Percentiles rank a stretch among this genome's conserved stretches.
phyloP scores from a whole-genome alignment of 1,284 basidiomycete species.

The Dichomitus squalens region DNA sequence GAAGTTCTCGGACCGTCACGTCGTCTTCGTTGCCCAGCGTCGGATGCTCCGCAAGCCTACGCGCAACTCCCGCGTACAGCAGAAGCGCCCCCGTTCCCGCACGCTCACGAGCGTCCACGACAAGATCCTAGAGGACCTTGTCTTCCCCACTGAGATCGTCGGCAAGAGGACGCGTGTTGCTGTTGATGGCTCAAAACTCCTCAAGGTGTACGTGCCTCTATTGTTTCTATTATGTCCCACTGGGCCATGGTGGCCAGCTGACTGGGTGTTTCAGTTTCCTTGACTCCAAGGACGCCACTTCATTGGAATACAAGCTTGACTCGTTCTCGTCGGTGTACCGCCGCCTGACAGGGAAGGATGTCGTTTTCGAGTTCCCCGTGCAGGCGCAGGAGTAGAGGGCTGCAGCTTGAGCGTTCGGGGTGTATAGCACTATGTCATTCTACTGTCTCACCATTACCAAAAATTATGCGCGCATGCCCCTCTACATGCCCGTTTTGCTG shows the following conservation, averaged over 20 bases:
- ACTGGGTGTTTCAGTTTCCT: constrained; percentile 70
- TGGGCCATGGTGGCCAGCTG: constrained; percentile 7
- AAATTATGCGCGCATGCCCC: constrained; percentile 37
- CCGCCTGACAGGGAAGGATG: constrained; percentile 93
- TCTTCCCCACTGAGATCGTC: constrained; percentile 98
- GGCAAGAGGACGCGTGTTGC: constrained; percentile 95
- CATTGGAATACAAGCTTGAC: constrained; percentile 99
- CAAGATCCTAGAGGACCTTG: constrained; percentile 98
- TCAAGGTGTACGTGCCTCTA: constrained; percentile 76
- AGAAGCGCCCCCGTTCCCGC: constrained; percentile 96
- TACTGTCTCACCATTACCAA: constrained; percentile 32
- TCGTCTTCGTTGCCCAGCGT: constrained; percentile 98
- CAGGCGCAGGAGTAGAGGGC: constrained; percentile 60
- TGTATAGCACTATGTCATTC: constrained; percentile 34
- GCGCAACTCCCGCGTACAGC: constrained; percentile 88
- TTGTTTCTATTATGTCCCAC: neutral
- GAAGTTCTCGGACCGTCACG: constrained; percentile 99
- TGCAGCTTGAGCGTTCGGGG: constrained; percentile 27
- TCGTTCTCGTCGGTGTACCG: constrained; percentile 95
- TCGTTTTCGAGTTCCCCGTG: constrained; percentile 87
- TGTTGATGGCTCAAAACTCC: constrained; percentile 88
- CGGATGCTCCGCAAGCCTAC: constrained; percentile 98
- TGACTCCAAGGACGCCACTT: constrained; percentile 97
- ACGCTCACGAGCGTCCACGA: constrained; percentile 98
- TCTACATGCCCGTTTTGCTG: constrained; percentile 10